Evolutionary conservation across 2,329 filamentous ascomycete species (phyloP), one percentile per base, ranked within the genome.

Genomic region (Nemania abortiva): DNA sequence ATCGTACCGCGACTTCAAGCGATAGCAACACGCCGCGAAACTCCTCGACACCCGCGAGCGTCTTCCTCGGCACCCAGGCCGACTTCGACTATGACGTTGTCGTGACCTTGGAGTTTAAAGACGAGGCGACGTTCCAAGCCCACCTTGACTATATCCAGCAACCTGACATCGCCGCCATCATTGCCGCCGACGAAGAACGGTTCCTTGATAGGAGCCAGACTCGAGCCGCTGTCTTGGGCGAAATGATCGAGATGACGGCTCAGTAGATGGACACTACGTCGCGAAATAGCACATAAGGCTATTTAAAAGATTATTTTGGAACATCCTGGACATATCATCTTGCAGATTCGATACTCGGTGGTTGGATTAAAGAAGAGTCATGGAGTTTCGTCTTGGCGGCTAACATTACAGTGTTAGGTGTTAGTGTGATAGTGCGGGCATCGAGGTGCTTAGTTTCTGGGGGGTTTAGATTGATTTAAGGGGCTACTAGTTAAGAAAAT

Each of bases 61-160:
- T 66, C 1, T n/a, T 57, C 22, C 0, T 34, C 31, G 67, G 67
- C 24, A 29, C 5, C 10, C 63, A 69, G 24, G 39, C 34, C 18
- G 59, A 69, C n/a, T 63, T 63, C 49, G 63, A 69, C 50, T 70
- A 34, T 20, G 68, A 70, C 13, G 64, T 54, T 34, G 24, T 60
- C 15, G 64, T 55, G 3, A 59, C 20, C 15, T 1, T 65, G 0
- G 50, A 61, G 6, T 70, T 42, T 31, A 24, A 54, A 15, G 60
- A 67, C 6, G 52, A 0, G 0, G 61, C 45, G 6, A 45, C 65
- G 3, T 68, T 54, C 29, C 2, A 37, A 22, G 49, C 24, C 2
- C 13, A 39, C 3, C 22, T 2, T 11, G 52, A 58, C 3, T 27
- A 29, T 18, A 7, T 65, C 4, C 42, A 42, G 9, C 31, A 50